These are phyloP conservation scores for Cercospora berteroae DNA, from an alignment of 2,329 filamentous ascomycete species.

Conservation along the genomic window DNA sequence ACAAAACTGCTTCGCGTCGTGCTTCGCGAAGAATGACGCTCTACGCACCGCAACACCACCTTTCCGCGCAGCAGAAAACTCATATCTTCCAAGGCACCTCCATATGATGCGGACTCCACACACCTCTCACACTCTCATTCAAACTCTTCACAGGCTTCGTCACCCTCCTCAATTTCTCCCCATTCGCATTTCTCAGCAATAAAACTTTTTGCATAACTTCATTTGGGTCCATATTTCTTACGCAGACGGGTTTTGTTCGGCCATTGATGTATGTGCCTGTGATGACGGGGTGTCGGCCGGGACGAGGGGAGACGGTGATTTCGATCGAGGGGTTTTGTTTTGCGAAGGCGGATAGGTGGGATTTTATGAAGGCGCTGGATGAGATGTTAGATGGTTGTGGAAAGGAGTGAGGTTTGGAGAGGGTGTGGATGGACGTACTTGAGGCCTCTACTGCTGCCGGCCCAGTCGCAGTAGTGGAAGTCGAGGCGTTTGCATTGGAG, in stretches of 20 bases:
- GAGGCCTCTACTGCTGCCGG: slow-evolving; percentile 90
- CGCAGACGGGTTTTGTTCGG: slow-evolving; percentile 78
- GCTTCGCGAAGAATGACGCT: no score
- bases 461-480: slow-evolving; percentile 96
- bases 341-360: slow-evolving; percentile 74
- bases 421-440: slow-evolving; percentile 56
- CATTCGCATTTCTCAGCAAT: slow-evolving; percentile 69
- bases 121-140: slow-evolving; percentile 64
- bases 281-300: slow-evolving; percentile 84
- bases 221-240: slow-evolving; percentile 76
- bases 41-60: no score
- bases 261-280: slow-evolving; percentile 93
- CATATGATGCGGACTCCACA: slow-evolving; percentile 64
- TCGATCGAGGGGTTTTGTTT: slow-evolving; percentile 81
- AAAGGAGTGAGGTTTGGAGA: neutral
- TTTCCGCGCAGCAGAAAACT: no score
- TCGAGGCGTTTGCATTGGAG: slow-evolving; percentile 94
- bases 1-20: no score
- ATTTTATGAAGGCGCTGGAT: slow-evolving; percentile 75
- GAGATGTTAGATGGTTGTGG: neutral
- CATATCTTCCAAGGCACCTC: slow-evolving; percentile 49
- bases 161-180: slow-evolving; percentile 65
- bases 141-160: slow-evolving; percentile 60
- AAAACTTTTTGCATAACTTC: slow-evolving; percentile 79
- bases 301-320: slow-evolving; percentile 85